phyloP scores from a whole-genome alignment of 305 asterid genomes.

The Fraxinus platypoda region DNA sequence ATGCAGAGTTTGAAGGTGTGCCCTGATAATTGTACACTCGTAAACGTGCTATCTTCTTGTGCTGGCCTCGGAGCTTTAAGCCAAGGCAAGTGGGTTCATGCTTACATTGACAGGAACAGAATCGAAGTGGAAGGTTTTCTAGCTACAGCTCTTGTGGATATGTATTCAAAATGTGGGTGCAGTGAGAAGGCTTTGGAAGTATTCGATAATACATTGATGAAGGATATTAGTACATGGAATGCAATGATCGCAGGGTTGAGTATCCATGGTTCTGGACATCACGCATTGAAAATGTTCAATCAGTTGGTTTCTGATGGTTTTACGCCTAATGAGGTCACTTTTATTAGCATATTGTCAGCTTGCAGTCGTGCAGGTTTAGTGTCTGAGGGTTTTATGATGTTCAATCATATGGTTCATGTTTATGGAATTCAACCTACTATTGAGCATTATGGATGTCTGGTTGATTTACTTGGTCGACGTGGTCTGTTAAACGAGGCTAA shows the following conservation, averaged over 20 bases:
- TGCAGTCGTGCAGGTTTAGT: constrained; percentile 43
- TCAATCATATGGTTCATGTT: constrained; percentile 25
- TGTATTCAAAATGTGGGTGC: constrained; percentile 46
- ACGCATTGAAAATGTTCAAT: constrained; percentile 30
- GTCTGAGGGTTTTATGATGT: constrained; percentile 33
- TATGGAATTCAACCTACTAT: constrained; percentile 33
- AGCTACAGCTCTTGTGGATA: constrained; percentile 44
- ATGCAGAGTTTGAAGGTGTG: constrained; percentile 30
- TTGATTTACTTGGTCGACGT: constrained; percentile 41
- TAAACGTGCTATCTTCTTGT: constrained; percentile 40
- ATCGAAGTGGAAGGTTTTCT: constrained; percentile 30
- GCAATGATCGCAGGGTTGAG: constrained; percentile 44
- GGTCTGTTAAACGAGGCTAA: constrained; percentile 39
- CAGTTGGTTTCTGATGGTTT: constrained; percentile 28
- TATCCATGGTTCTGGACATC: constrained; percentile 36
- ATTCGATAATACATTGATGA: constrained; percentile 25
- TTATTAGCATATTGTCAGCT: constrained; percentile 39
- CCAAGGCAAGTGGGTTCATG: constrained; percentile 40
- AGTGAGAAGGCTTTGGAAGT: constrained; percentile 35
- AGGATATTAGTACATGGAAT: constrained; percentile 44
- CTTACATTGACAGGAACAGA: constrained; percentile 25
- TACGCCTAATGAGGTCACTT: constrained; percentile 38
- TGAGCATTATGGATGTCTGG: constrained; percentile 47
- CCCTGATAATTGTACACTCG: constrained; percentile 39
- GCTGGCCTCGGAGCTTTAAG: constrained; percentile 35